phyloP scores from a whole-genome alignment of 2,329 filamentous ascomycete genomes.

The Trichophyton benhamiae region DNA sequence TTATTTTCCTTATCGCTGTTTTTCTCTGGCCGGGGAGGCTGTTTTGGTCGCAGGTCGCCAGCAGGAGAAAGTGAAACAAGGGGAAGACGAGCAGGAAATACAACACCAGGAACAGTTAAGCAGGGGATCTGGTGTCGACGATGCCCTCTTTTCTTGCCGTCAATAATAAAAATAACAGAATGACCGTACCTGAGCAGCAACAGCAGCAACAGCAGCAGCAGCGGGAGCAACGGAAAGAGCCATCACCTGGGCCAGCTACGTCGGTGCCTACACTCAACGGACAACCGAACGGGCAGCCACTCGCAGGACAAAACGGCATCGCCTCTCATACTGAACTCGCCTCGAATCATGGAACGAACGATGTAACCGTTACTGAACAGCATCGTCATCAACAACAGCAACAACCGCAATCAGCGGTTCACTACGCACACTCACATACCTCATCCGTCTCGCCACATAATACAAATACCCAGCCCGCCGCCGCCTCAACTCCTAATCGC shows the following conservation, averaged over 20 bases:
- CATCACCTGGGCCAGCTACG: not conserved
- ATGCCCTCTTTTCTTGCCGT: constrained; percentile 52
- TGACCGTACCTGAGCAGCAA: not conserved
- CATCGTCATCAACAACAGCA: not conserved
- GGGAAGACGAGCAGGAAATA: not conserved
- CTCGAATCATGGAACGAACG: not conserved
- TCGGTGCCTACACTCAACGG: not conserved
- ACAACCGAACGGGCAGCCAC: not conserved
- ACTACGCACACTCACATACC: not conserved
- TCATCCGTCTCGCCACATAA: not conserved
- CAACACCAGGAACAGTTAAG: not conserved
- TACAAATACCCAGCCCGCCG: no score
- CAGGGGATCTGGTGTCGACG: constrained; percentile 9
- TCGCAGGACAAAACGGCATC: not conserved
- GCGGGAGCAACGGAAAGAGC: not conserved
- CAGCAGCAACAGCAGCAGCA: not conserved
- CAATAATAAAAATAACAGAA: constrained; percentile 27
- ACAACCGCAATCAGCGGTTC: not conserved
- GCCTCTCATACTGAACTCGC: not conserved
- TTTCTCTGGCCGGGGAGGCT: not conserved
- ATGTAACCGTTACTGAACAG: not conserved
- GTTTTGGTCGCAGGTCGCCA: not conserved
- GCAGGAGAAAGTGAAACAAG: not conserved
- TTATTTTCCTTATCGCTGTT: not conserved
- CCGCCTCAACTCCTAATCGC: not conserved